These are phyloP conservation scores for Suhomyces wounanorum DNA, from an alignment of 1,139 yeast genomes.

Conservation along the genomic window DNA sequence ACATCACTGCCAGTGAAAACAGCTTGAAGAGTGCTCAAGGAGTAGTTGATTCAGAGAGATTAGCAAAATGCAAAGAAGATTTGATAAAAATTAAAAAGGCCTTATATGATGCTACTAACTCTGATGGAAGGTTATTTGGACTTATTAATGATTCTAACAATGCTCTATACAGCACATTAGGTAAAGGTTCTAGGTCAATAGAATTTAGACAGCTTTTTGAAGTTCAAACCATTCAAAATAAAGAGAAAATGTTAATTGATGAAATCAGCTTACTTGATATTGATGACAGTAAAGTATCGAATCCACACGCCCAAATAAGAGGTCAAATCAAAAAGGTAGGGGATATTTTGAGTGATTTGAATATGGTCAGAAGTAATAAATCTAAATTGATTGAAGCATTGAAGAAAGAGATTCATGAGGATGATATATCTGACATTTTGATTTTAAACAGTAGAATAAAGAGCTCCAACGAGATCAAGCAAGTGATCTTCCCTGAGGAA, in stretches of 20 bases:
- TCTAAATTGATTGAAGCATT: conserved; percentile 60
- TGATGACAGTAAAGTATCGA: conserved; percentile 44
- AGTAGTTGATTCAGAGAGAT: conserved; percentile 12
- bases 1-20: conserved; percentile 43
- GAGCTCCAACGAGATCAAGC: conserved; percentile 57
- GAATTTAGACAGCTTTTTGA: conserved; percentile 37
- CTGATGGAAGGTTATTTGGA: conserved; percentile 60
- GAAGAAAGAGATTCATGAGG: conserved; percentile 71
- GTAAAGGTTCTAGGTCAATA: conserved; percentile 34
- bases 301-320: conserved; percentile 22
- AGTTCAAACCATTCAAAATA: conserved; percentile 8
- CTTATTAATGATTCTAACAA: conserved; percentile 31
- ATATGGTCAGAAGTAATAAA: conserved; percentile 58
- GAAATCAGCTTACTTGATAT: conserved; percentile 62
- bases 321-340: conserved; percentile 45
- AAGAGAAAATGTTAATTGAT: conserved; percentile 18
- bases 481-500: conserved; percentile 67
- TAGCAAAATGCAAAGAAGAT: conserved; percentile 44
- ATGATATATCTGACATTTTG: conserved; percentile 81
- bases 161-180: conserved; percentile 31
- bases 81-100: conserved; percentile 61
- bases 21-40: conserved; percentile 12
- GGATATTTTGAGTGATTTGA: conserved; percentile 47
- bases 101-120: conserved; percentile 64
- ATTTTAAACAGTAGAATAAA: conserved; percentile 65